Percentiles rank a stretch among this genome's conserved stretches.
Evolutionary conservation across 495 filamentous ascomycete species (phyloP).

Genomic region (Penicillium mononematosum): DNA sequence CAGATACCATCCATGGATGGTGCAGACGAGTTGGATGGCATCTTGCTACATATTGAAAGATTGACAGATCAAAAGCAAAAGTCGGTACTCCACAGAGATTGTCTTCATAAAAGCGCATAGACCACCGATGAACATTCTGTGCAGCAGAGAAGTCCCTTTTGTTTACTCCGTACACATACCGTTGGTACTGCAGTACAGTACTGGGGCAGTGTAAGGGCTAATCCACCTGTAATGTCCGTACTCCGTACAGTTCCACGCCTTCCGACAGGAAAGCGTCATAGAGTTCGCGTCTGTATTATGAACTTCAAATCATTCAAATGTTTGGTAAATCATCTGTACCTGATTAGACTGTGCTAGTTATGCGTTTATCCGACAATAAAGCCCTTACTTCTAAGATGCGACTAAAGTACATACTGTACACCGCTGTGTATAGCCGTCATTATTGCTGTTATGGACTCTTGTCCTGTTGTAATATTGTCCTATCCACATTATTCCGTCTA

Average conservation of each 20-base stretch:
- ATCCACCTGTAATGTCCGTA: slow-evolving; percentile 24
- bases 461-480: background rate
- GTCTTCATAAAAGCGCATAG: background rate
- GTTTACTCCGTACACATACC: background rate
- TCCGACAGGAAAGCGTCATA: slow-evolving; percentile 29
- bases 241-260: slow-evolving; percentile 17
- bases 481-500: background rate
- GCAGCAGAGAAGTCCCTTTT: background rate
- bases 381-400: slow-evolving; percentile 1
- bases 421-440: background rate
- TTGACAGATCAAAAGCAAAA: background rate
- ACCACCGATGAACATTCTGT: background rate
- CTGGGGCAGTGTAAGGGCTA: background rate
- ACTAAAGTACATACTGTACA: background rate
- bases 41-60: background rate
- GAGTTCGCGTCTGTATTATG: slow-evolving; percentile 18
- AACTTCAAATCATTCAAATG: background rate
- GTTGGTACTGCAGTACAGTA: slow-evolving; percentile 10
- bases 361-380: background rate
- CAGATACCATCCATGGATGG: background rate
- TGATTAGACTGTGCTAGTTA: background rate
- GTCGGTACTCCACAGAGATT: background rate
- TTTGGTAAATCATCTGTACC: background rate
- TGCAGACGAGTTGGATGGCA: background rate
- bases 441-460: background rate